phyloP scores from a whole-genome alignment of 2,329 filamentous ascomycete genomes.

The Ascochyta pisi region DNA sequence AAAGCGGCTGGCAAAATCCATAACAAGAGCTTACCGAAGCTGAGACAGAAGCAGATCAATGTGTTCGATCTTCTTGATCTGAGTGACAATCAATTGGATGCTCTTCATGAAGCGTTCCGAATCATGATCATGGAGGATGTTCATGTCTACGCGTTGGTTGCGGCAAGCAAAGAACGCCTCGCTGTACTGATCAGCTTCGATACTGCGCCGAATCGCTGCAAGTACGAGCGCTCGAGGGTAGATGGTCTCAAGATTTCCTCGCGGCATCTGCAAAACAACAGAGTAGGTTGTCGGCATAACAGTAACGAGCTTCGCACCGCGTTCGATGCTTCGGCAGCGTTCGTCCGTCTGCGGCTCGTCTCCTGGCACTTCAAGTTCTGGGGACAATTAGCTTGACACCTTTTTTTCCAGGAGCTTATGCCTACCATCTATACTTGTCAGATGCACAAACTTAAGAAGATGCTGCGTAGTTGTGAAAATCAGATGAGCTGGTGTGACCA shows the following conservation, averaged over 20 bases:
- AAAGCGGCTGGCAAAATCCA: neutral
- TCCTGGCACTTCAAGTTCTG: slow-evolving; percentile 79
- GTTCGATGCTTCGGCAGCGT: slow-evolving; percentile 87
- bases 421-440: slow-evolving; percentile 69
- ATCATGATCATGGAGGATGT: slow-evolving; percentile 93
- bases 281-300: slow-evolving; percentile 88
- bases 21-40: slow-evolving; percentile 64
- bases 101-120: slow-evolving; percentile 82
- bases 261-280: slow-evolving; percentile 90
- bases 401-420: too few relatives aligned
- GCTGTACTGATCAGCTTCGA: slow-evolving; percentile 81
- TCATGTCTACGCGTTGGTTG: slow-evolving; percentile 95
- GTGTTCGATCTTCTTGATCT: slow-evolving; percentile 80
- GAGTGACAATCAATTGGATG: slow-evolving; percentile 78
- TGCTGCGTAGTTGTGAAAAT: slow-evolving; percentile 93
- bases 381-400: slow-evolving; percentile 3
- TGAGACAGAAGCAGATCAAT: slow-evolving; percentile 93
- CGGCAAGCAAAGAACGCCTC: slow-evolving; percentile 87
- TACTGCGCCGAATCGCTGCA: slow-evolving; percentile 81
- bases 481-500: slow-evolving; percentile 80
- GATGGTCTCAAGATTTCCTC: slow-evolving; percentile 94
- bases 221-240: slow-evolving; percentile 92
- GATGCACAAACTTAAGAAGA: slow-evolving; percentile 90
- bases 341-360: slow-evolving; percentile 94
- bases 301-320: slow-evolving; percentile 84